Base-by-base conservation (phyloP, 2,329 filamentous ascomycete species). In the Pseudogymnoascus sp. region DNA sequence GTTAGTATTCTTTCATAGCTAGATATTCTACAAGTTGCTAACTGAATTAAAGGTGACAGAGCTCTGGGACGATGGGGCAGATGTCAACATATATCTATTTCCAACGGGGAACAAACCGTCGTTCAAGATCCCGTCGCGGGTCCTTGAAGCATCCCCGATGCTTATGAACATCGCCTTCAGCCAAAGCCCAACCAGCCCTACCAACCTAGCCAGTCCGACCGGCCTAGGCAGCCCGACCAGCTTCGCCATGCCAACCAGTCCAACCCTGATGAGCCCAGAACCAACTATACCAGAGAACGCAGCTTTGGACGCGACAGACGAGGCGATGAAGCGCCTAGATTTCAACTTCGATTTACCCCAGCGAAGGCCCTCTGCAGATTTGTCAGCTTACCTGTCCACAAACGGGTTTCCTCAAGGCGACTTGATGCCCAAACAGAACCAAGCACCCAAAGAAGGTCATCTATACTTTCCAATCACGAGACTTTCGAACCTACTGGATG, bases 1-100 rank as follows among this genome's bases (percentile, higher is more conserved):
- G 82, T 84, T 70, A 67, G 70, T 64, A 60, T 17, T 21, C 10
- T 17, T 5, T 31, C 4, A 23, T 13, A 19, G 7, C 38, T 15
- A 44, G 7, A 38, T 42, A 5, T n/a, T 33, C 29, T 7, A 35
- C 35, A 40, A 38, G 26, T 50, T 61, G 35, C 63, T 67, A 53
- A 69, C 62, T n/a, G 26, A 63, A 59, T 62, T 61, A 40, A 62
- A 86, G 83, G 82, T 88, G 3, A 83, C 85, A 1, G 86, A 88
- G 71, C 73, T 89, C 19, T 88, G 86, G 86, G 83, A 85, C 67
- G 84, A 87, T 62, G 75, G 73, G 61, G 85, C 83, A 40, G 80
- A 80, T 65, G 79, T 87, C 23, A 76, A 79, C 60, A 79, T 89
- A 19, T 84, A 85, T 68, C 74, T 89, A 3, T 82, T 82, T 63